Percentiles rank a stretch among this genome's conserved stretches.
Conservation (phyloP, 2,329 filamentous ascomycete genomes). For the Neobulgaria alba region DNA sequence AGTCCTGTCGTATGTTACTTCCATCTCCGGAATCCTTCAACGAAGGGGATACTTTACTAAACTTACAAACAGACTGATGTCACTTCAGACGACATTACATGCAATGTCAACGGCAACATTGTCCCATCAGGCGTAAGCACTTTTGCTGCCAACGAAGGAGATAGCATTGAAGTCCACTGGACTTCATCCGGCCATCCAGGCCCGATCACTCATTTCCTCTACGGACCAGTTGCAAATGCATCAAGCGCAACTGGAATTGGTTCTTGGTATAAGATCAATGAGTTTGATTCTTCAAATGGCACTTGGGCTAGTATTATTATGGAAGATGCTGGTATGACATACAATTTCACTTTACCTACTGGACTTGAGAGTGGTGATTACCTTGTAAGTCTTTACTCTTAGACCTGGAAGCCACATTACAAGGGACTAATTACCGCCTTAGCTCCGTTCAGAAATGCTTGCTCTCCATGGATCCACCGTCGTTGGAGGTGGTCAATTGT, state of each 20-base stretch:
- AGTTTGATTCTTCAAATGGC: constrained; percentile 22
- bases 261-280: constrained; percentile 28
- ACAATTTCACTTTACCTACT: constrained; percentile 19
- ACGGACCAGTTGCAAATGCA: constrained; percentile 24
- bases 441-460: no score
- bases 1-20: constrained; percentile 38
- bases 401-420: no score
- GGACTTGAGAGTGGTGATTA: constrained; percentile 20
- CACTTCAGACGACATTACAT: constrained; percentile 39
- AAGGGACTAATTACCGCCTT: no score
- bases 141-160: constrained; percentile 27
- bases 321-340: constrained; percentile 21
- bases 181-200: constrained; percentile 32
- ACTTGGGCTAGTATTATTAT: constrained; percentile 27
- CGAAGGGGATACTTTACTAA: no score
- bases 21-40: no score
- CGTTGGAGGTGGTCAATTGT: no score
- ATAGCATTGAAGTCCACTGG: constrained; percentile 32
- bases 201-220: constrained; percentile 34
- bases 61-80: constrained; percentile 38
- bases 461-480: no score
- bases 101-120: constrained; percentile 34
- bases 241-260: constrained; percentile 25
- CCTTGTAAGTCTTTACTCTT: no score
- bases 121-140: constrained; percentile 28